Evolutionary conservation across 2,329 filamentous ascomycete species (phyloP).

Genomic region (Beauveria australis): DNA sequence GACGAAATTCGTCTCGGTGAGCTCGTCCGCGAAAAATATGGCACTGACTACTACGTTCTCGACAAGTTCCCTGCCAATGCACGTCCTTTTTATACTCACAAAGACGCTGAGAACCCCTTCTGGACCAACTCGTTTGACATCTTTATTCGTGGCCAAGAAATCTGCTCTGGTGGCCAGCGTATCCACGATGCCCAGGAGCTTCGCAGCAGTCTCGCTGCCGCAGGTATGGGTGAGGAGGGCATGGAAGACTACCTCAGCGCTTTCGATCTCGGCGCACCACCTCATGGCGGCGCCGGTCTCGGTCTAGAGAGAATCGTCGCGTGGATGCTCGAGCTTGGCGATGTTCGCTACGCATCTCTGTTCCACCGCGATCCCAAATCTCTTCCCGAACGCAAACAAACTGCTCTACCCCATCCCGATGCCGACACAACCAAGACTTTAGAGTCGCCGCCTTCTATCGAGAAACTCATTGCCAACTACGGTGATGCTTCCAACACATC

Average conservation of each 20-base stretch:
- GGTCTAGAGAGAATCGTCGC: slow-evolving; percentile 84
- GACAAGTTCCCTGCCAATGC: slow-evolving; percentile 85
- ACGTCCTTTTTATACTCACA: slow-evolving; percentile 87
- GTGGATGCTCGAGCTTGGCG: slow-evolving; percentile 75
- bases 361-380: slow-evolving; percentile 87
- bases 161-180: slow-evolving; percentile 86
- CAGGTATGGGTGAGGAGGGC: slow-evolving; percentile 67
- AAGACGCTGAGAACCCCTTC: slow-evolving; percentile 61
- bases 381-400: slow-evolving; percentile 56
- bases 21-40: slow-evolving; percentile 76
- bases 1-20: slow-evolving; percentile 82
- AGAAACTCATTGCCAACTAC: slow-evolving; percentile 90
- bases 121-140: slow-evolving; percentile 93
- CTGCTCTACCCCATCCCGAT: slow-evolving; percentile 73
- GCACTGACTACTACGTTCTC: slow-evolving; percentile 86
- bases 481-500: slow-evolving; percentile 91
- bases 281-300: slow-evolving; percentile 83
- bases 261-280: slow-evolving; percentile 82
- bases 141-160: slow-evolving; percentile 87
- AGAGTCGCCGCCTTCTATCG: slow-evolving; percentile 61
- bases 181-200: slow-evolving; percentile 73
- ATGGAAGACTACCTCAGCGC: slow-evolving; percentile 88
- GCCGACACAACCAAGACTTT: slow-evolving; percentile 59
- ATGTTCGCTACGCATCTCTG: slow-evolving; percentile 80
- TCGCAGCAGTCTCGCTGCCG: slow-evolving; percentile 66